Percentiles rank a stretch among this genome's conserved stretches.
phyloP scores from a whole-genome alignment of 1,284 basidiomycete species.

The Thecaphora thlaspeos region DNA sequence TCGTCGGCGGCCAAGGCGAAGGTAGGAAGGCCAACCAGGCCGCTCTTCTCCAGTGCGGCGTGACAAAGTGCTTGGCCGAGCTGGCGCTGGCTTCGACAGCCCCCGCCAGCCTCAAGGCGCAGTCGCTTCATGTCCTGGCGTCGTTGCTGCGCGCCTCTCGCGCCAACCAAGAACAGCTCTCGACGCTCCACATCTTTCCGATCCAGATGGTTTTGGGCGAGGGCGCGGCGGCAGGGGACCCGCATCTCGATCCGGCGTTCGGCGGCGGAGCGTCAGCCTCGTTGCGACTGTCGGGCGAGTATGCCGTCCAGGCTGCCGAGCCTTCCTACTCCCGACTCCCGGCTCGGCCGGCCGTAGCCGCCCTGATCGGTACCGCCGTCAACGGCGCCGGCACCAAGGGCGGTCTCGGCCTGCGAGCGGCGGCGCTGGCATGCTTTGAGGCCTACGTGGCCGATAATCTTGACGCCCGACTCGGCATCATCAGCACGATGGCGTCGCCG shows the following conservation, averaged over 20 bases:
- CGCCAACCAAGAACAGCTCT: slow-evolving; percentile 62
- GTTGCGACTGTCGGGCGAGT: not conserved
- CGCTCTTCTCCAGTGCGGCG: slow-evolving; percentile 64
- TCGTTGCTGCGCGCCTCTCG: slow-evolving; percentile 43
- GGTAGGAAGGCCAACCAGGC: slow-evolving; percentile 62
- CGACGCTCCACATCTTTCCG: slow-evolving; percentile 39
- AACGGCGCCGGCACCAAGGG: slow-evolving; percentile 38
- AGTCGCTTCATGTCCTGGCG: slow-evolving; percentile 70
- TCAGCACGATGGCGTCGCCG: slow-evolving; percentile 62
- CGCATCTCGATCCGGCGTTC: not conserved
- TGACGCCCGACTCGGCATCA: slow-evolving; percentile 59
- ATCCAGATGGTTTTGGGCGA: slow-evolving; percentile 17
- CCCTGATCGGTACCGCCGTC: slow-evolving; percentile 37
- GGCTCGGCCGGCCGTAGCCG: slow-evolving; percentile 29
- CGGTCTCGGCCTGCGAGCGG: slow-evolving; percentile 37
- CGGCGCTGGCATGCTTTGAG: slow-evolving; percentile 50
- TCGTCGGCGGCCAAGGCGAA: slow-evolving; percentile 60
- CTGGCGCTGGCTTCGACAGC: slow-evolving; percentile 87
- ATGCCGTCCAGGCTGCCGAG: slow-evolving; percentile 6
- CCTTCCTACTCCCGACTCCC: slow-evolving; percentile 23
- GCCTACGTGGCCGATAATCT: slow-evolving; percentile 57
- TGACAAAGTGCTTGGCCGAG: slow-evolving; percentile 81
- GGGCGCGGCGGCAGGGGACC: slow-evolving; percentile 11
- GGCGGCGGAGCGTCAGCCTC: not conserved
- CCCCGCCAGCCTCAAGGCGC: slow-evolving; percentile 73